Percentiles rank a stretch among this genome's conserved stretches.
Evolutionary conservation across 805 yeast genomes (phyloP).

Genomic region (Candida oleophila): DNA sequence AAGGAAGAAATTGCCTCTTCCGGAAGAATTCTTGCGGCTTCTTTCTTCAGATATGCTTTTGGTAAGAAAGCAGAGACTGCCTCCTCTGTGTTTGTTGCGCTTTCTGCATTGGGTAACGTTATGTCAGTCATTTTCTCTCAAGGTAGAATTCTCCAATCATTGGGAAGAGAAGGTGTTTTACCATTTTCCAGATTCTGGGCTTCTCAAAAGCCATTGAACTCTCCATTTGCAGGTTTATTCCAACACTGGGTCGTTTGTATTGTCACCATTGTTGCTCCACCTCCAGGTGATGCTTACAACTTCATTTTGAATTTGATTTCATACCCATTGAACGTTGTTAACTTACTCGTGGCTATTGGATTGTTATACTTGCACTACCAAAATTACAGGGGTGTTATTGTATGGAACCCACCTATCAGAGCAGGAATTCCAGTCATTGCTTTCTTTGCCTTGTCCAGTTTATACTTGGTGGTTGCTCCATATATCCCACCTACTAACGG

Average conservation of each 20-base stretch:
- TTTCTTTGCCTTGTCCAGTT: slow-evolving; percentile 64
- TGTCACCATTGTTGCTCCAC: slow-evolving; percentile 70
- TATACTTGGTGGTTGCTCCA: slow-evolving; percentile 73
- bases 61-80: slow-evolving; percentile 70
- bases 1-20: slow-evolving; percentile 57
- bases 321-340: slow-evolving; percentile 77
- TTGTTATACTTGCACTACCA: slow-evolving; percentile 57
- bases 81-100: slow-evolving; percentile 75
- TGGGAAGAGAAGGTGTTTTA: slow-evolving; percentile 78
- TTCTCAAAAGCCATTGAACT: slow-evolving; percentile 64
- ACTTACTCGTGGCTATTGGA: slow-evolving; percentile 63
- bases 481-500: slow-evolving; percentile 71
- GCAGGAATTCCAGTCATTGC: slow-evolving; percentile 62
- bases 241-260: slow-evolving; percentile 78
- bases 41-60: slow-evolving; percentile 71
- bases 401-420: slow-evolving; percentile 72
- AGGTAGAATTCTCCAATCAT: slow-evolving; percentile 75
- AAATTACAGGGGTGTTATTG: slow-evolving; percentile 45
- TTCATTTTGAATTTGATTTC: slow-evolving; percentile 77
- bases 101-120: slow-evolving; percentile 81
- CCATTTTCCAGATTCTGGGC: slow-evolving; percentile 76
- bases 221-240: slow-evolving; percentile 71
- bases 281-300: slow-evolving; percentile 84
- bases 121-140: slow-evolving; percentile 78
- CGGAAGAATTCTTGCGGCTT: slow-evolving; percentile 72